Evolutionary conservation across 176 grass and related monocot genomes (phyloP).

Genomic region (maize (Zea mays)): DNA sequence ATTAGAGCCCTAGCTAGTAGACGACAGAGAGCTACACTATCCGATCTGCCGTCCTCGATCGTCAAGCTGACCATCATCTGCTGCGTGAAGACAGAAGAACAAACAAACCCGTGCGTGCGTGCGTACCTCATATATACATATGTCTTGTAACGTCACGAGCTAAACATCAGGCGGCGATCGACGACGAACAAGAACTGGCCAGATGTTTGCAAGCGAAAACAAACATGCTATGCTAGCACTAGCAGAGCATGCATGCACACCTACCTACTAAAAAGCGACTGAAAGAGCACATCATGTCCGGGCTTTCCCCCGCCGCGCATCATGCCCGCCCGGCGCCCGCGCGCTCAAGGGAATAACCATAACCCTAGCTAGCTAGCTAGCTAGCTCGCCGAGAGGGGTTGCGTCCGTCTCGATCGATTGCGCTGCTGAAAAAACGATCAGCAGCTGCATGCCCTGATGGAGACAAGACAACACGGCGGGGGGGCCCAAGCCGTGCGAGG

Average conservation of each 20-base stretch:
- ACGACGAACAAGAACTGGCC: too few species aligned
- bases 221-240: too few species aligned
- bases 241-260: too few species aligned
- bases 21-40: too few species aligned
- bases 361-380: too few species aligned
- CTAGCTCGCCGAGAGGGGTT: neutral
- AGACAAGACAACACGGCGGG: slow-evolving; percentile 49
- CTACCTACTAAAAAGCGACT: too few species aligned
- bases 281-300: neutral
- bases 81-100: neutral
- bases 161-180: too few species aligned
- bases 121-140: neutral
- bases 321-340: slow-evolving; percentile 6
- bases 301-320: slow-evolving; percentile 16
- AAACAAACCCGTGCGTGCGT: too few species aligned
- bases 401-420: slow-evolving; percentile 10
- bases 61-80: slow-evolving; percentile 10
- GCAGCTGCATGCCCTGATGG: neutral
- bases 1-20: too few species aligned
- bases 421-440: slow-evolving; percentile 34
- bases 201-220: too few species aligned
- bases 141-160: neutral
- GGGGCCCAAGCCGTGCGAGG: neutral
- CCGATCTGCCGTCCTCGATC: too few species aligned
- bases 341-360: too few species aligned